Evolutionary conservation across 2,329 filamentous ascomycete genomes (phyloP).

Genomic region (Cladobotryum mycophilum): DNA sequence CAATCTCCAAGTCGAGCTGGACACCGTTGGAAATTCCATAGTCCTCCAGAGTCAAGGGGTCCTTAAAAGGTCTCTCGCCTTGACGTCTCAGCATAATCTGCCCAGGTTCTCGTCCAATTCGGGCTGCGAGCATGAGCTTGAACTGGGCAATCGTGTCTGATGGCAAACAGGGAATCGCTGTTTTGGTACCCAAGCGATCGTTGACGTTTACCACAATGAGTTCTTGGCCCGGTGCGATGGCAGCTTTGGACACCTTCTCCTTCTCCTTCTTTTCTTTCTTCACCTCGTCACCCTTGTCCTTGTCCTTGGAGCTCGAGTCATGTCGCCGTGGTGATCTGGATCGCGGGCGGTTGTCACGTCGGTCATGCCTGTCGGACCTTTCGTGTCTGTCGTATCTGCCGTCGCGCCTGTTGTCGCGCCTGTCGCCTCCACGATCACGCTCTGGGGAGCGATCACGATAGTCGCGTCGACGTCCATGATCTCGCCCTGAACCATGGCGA

Average conservation of each 20-base stretch:
- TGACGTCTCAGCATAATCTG: constrained; percentile 91
- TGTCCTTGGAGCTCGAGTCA: constrained; percentile 28
- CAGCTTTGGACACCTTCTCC: constrained; percentile 19
- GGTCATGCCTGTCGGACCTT: constrained; percentile 24
- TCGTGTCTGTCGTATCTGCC: constrained; percentile 17
- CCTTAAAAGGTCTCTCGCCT: constrained; percentile 89
- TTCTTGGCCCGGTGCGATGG: constrained; percentile 49
- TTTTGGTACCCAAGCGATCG: constrained; percentile 92
- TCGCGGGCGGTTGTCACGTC: constrained; percentile 15
- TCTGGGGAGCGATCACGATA: constrained; percentile 36
- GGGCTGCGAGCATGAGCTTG: constrained; percentile 84
- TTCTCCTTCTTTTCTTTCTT: constrained; percentile 35
- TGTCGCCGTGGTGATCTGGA: constrained; percentile 16
- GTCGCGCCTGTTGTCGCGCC: constrained; percentile 23
- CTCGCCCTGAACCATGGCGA: constrained; percentile 25
- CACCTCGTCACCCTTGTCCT: constrained; percentile 29
- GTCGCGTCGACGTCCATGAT: constrained; percentile 35
- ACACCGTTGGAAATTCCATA: constrained; percentile 94
- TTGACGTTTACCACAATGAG: constrained; percentile 96
- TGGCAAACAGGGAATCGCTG: constrained; percentile 81
- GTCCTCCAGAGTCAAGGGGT: constrained; percentile 78
- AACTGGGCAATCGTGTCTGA: constrained; percentile 79
- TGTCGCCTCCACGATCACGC: constrained; percentile 15
- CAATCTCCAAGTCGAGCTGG: constrained; percentile 56
- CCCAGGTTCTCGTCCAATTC: constrained; percentile 81